A percentile compares a stretch with the other conserved stretches of the same genome.
These are phyloP conservation scores for Pseudofabraea citricarpa DNA, from an alignment of 2,329 filamentous ascomycete genomes.

Conservation along the genomic window DNA sequence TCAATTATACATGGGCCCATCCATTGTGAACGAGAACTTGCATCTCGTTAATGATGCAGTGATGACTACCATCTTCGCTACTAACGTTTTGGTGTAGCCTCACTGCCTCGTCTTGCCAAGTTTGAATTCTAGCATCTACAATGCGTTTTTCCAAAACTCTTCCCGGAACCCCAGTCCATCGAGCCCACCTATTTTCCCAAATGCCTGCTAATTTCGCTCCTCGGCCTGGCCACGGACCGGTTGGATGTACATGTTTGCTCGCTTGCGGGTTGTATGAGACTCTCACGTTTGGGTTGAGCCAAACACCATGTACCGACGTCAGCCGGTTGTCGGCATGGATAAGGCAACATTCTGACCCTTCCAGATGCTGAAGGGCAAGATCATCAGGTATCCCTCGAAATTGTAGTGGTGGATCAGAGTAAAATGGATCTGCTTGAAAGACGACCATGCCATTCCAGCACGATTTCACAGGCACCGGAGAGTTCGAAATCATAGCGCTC, in stretches of 20 bases:
- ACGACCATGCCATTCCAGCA: conserved; percentile 55
- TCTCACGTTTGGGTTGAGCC: conserved; percentile 63
- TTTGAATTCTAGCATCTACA: conserved; percentile 17
- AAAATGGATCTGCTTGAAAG: conserved; percentile 52
- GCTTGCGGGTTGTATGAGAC: conserved; percentile 57
- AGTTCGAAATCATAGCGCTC: conserved; percentile 44
- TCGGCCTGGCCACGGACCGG: conserved; percentile 18
- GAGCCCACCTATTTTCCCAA: conserved; percentile 52
- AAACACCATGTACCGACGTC: conserved; percentile 50
- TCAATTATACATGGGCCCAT: conserved; percentile 48
- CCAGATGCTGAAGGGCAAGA: conserved; percentile 58
- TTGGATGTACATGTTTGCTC: conserved; percentile 45
- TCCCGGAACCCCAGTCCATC: conserved; percentile 36
- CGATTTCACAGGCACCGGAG: conserved; percentile 44
- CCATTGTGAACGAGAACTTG: conserved; percentile 52
- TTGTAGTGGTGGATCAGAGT: conserved; percentile 34
- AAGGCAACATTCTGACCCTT: conserved; percentile 74
- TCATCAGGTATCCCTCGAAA: conserved; percentile 62
- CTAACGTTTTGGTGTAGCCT: too few species aligned
- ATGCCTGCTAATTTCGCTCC: conserved; percentile 45
- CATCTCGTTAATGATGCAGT: conserved; percentile 57
- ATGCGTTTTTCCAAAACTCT: conserved; percentile 17
- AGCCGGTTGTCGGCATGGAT: conserved; percentile 68
- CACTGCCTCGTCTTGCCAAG: conserved; percentile 27
- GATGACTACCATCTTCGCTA: conserved; percentile 42